Evolutionary conservation across 352 stramenopile genomes (phyloP), one percentile per base, ranked within the genome.

Genomic region (Globisporangium paroecandrum): DNA sequence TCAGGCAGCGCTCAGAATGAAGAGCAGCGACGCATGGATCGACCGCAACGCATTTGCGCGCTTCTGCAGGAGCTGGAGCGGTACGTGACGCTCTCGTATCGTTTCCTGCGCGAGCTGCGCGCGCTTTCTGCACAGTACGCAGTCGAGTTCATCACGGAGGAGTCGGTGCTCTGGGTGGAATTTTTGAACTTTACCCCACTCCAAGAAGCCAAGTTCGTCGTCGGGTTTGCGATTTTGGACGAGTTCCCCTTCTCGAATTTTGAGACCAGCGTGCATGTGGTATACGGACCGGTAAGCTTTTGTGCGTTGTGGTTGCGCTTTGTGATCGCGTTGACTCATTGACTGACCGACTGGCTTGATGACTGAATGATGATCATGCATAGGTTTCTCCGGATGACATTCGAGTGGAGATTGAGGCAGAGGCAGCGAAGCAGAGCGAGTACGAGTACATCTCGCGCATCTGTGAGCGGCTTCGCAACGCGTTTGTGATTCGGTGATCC

Each of bases 361-460:
- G 51, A 54, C 63, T 41, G 59, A 49, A 54, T 47, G 68, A 38
- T 38, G 32, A 9, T 38, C 32, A 38, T 38, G 24, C 76, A n/a
- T 51, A 93, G 85, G 63, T 91, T 13, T 85, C 82, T 4, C 69
- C 68, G 4, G 73, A 87, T 32, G 75, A 69, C 38, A 74, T 93
- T 27, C 53, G 62, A 15, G 71, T 78, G 34, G 78, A 89, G 56
- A 76, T 91, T 55, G 66, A 79, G 20, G 62, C 71, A 1, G 66
- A 71, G 22, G 77, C 87, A 9, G 60, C 79, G n/a, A 81, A 64
- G 43, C 59, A 75, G 32, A 67, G 59, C 24, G 69, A 64, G 51
- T 68, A 85, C 24, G 81, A 89, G 41, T 91, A 86, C 61, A 77
- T 93, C 29, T 76, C 73, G 18, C 75, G 80, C 27, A 78, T 91